Conservation (phyloP, 140 eudicot genomes). For the Erigeron philadelphicus region DNA sequence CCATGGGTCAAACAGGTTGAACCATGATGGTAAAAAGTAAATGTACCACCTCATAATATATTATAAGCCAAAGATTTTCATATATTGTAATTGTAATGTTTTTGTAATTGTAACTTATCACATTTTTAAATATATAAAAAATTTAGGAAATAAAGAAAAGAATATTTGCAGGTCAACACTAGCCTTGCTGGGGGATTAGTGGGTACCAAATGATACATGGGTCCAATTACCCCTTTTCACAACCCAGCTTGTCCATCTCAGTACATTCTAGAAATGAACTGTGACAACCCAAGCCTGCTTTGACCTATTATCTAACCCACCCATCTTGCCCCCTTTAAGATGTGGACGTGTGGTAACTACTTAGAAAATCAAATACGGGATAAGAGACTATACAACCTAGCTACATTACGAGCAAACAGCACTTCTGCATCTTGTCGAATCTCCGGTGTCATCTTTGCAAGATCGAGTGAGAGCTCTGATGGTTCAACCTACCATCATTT, state of each 20-base stretch:
- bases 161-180: background rate
- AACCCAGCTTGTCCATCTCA: background rate
- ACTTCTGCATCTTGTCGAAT: conserved; percentile 83
- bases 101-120: background rate
- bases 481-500: conserved; percentile 77
- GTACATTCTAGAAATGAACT: background rate
- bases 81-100: background rate
- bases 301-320: background rate
- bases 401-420: conserved; percentile 89
- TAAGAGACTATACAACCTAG: conserved; percentile 53
- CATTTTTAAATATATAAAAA: background rate
- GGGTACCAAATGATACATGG: no score
- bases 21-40: background rate
- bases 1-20: background rate
- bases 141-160: background rate
- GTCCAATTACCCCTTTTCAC: no score
- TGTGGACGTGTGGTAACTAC: background rate
- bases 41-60: background rate
- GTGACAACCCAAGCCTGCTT: background rate
- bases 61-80: background rate
- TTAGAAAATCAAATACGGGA: background rate
- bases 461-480: conserved; percentile 96
- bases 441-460: conserved; percentile 88
- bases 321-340: background rate
- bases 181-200: no score